Percentiles rank a stretch among this genome's conserved stretches.
phyloP scores from a whole-genome alignment of 208 protist genomes.

The Porcisia deanei region DNA sequence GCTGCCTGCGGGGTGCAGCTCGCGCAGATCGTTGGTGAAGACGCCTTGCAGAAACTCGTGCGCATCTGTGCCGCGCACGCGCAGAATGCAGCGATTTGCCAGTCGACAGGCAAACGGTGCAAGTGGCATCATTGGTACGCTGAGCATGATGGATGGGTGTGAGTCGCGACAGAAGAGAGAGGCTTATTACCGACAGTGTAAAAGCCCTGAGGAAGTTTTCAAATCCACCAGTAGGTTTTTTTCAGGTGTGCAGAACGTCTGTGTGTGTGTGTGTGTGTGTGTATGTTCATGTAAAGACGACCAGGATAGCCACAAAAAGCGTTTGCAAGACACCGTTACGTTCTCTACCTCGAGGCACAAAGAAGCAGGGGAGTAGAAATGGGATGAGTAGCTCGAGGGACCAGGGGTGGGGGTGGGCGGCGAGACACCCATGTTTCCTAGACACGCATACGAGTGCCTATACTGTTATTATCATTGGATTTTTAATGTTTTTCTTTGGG shows the following conservation, averaged over 20 bases:
- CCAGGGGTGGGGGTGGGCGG: no score
- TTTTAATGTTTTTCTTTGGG: no score
- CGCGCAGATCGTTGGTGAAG: constrained; percentile 77
- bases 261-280: constrained; percentile 4
- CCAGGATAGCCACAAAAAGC: no score
- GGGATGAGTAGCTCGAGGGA: no score
- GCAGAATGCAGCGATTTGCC: constrained; percentile 56
- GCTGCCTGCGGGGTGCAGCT: constrained; percentile 52
- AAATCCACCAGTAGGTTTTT: no score
- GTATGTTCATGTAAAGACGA: not conserved
- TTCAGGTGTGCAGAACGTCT: not conserved
- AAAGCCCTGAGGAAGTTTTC: no score
- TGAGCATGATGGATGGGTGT: not conserved
- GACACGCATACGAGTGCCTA: no score
- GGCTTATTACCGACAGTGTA: not conserved
- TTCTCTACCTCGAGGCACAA: no score
- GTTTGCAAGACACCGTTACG: no score
- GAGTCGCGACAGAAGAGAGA: not conserved
- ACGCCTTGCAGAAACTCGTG: constrained; percentile 84
- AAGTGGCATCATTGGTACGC: constrained; percentile 7
- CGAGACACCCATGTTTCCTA: no score
- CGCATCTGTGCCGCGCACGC: constrained; percentile 50
- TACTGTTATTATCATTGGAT: no score
- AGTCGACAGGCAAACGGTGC: constrained; percentile 32
- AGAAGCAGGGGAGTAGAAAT: no score